phyloP scores from a whole-genome alignment of 345 rosid species.

The Euclidium syriacum region DNA sequence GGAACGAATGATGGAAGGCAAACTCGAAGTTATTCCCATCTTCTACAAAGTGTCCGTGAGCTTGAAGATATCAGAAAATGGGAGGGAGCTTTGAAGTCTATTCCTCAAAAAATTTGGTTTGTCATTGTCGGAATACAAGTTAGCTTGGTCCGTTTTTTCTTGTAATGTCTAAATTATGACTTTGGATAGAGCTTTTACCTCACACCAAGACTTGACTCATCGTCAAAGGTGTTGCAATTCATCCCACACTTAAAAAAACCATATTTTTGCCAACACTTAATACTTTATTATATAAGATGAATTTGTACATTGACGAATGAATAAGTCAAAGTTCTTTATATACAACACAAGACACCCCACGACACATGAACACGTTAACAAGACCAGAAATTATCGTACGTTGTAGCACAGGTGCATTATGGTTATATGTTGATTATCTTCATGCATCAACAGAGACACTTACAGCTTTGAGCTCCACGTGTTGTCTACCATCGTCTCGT shows the following conservation, averaged over 20 bases:
- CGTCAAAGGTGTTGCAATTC: no score
- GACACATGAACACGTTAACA: not conserved
- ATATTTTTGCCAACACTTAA: no score
- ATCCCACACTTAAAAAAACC: no score
- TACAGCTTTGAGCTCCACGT: conserved; percentile 62
- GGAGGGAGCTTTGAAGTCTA: not conserved
- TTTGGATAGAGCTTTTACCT: no score
- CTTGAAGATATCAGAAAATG: not conserved
- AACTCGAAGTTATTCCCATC: not conserved
- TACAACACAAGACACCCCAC: not conserved
- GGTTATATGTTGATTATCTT: not conserved
- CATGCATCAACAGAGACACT: conserved; percentile 69
- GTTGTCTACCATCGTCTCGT: conserved; percentile 59
- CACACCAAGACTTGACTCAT: no score
- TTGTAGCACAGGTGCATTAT: no score
- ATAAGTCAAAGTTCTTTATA: not conserved
- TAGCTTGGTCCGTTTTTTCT: no score
- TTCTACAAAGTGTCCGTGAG: not conserved
- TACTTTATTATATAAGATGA: not conserved
- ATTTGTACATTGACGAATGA: no score
- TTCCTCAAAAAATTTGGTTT: not conserved
- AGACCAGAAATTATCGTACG: not conserved
- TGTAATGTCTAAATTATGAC: no score
- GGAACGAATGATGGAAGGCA: not conserved
- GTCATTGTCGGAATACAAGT: not conserved